Evolutionary conservation across 495 filamentous ascomycete species (phyloP).

Genomic region (Diplogelasinospora grovesii): DNA sequence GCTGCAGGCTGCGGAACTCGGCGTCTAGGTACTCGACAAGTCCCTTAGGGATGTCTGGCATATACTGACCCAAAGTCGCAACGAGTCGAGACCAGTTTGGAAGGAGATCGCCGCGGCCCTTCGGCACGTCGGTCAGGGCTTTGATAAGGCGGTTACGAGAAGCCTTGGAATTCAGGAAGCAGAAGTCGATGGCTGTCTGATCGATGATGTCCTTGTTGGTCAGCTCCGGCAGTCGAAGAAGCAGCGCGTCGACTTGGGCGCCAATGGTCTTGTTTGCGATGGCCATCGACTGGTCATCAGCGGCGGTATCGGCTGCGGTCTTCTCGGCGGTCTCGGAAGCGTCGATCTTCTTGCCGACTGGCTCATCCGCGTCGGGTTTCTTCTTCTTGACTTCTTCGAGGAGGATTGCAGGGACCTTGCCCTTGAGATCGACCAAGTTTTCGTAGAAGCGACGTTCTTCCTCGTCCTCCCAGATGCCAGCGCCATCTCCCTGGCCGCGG

Average conservation of each 20-base stretch:
- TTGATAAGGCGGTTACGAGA: slow-evolving; percentile 92
- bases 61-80: slow-evolving; percentile 87
- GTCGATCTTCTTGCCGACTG: slow-evolving; percentile 52
- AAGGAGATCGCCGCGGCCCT: slow-evolving; percentile 86
- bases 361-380: slow-evolving; percentile 65
- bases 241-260: slow-evolving; percentile 87
- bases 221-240: slow-evolving; percentile 81
- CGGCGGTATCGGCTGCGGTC: slow-evolving; percentile 39
- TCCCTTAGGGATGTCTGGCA: slow-evolving; percentile 88
- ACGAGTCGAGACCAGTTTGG: slow-evolving; percentile 87
- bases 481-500: slow-evolving; percentile 79
- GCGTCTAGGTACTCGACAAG: slow-evolving; percentile 90
- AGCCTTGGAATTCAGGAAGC: slow-evolving; percentile 96
- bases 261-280: slow-evolving; percentile 98
- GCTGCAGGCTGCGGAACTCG: slow-evolving; percentile 93
- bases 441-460: slow-evolving; percentile 98
- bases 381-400: slow-evolving; percentile 96
- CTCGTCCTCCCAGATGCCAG: slow-evolving; percentile 99
- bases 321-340: slow-evolving; percentile 44
- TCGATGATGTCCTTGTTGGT: slow-evolving; percentile 89
- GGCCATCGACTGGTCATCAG: slow-evolving; percentile 81
- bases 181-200: slow-evolving; percentile 89
- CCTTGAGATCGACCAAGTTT: slow-evolving; percentile 89
- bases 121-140: slow-evolving; percentile 87
- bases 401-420: slow-evolving; percentile 87